These are phyloP conservation scores for Blastobotrys serpentis DNA, from an alignment of 1,139 yeast genomes.

Conservation along the genomic window DNA sequence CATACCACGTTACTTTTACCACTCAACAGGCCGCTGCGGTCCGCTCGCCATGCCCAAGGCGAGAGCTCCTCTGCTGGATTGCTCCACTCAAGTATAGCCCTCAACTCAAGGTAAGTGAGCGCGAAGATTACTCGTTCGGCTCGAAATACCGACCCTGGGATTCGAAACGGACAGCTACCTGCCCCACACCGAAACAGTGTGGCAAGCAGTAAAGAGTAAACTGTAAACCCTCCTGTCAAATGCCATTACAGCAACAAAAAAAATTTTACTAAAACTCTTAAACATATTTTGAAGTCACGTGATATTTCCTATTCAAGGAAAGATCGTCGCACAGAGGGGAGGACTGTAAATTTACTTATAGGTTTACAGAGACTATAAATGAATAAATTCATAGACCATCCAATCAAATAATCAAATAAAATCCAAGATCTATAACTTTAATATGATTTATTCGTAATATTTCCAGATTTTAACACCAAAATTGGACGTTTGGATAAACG, in stretches of 20 bases:
- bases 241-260: slow-evolving; percentile 33
- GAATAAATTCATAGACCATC: too few species aligned
- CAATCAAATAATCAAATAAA: too few species aligned
- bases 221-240: slow-evolving; percentile 30
- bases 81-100: slow-evolving; percentile 38
- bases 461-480: too few species aligned
- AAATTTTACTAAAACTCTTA: slow-evolving; percentile 10
- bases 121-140: slow-evolving; percentile 36
- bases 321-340: too few species aligned
- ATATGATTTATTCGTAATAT: too few species aligned
- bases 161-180: slow-evolving; percentile 38
- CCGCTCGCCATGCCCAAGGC: slow-evolving; percentile 40
- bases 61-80: slow-evolving; percentile 38
- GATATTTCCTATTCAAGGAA: too few species aligned
- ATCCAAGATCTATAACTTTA: too few species aligned
- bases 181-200: slow-evolving; percentile 23
- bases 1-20: background rate
- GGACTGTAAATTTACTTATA: too few species aligned
- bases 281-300: background rate
- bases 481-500: too few species aligned
- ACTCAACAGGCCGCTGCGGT: slow-evolving; percentile 31
- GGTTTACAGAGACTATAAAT: too few species aligned
- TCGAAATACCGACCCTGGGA: slow-evolving; percentile 35
- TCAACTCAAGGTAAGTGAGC: slow-evolving; percentile 33
- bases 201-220: slow-evolving; percentile 7